Evolutionary conservation across 805 yeast genomes (phyloP).

Genomic region (Barnettozyma wickerhamii): DNA sequence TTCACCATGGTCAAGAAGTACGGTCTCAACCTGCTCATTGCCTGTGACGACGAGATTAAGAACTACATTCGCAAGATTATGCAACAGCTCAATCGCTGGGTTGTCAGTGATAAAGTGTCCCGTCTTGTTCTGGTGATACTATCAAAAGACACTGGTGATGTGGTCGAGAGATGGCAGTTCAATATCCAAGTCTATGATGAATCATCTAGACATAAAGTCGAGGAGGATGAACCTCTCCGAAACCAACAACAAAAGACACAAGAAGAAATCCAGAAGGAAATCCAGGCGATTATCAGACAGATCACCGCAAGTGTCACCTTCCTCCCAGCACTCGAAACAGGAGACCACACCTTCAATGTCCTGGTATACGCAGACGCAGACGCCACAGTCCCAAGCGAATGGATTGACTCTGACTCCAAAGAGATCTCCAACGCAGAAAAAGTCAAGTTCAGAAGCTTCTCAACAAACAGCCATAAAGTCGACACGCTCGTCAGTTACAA

Average conservation of each 20-base stretch:
- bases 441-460: slow-evolving; percentile 65
- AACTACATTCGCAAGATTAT: slow-evolving; percentile 63
- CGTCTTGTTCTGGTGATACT: slow-evolving; percentile 71
- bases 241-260: slow-evolving; percentile 16
- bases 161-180: slow-evolving; percentile 86
- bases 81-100: slow-evolving; percentile 70
- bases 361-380: slow-evolving; percentile 73
- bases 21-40: slow-evolving; percentile 68
- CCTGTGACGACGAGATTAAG: slow-evolving; percentile 72
- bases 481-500: slow-evolving; percentile 61
- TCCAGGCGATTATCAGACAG: slow-evolving; percentile 83
- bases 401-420: slow-evolving; percentile 75
- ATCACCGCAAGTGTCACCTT: slow-evolving; percentile 86
- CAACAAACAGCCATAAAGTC: slow-evolving; percentile 63
- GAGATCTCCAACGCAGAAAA: slow-evolving; percentile 53
- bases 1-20: slow-evolving; percentile 74
- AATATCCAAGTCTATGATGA: slow-evolving; percentile 43
- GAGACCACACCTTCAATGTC: slow-evolving; percentile 73
- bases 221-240: slow-evolving; percentile 4
- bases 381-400: slow-evolving; percentile 68
- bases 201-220: slow-evolving; percentile 12
- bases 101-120: slow-evolving; percentile 61
- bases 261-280: slow-evolving; percentile 62
- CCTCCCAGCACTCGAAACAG: slow-evolving; percentile 66
- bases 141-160: slow-evolving; percentile 59